Conservation (phyloP, 345 rosid species). For the Sonneratia alba region DNA sequence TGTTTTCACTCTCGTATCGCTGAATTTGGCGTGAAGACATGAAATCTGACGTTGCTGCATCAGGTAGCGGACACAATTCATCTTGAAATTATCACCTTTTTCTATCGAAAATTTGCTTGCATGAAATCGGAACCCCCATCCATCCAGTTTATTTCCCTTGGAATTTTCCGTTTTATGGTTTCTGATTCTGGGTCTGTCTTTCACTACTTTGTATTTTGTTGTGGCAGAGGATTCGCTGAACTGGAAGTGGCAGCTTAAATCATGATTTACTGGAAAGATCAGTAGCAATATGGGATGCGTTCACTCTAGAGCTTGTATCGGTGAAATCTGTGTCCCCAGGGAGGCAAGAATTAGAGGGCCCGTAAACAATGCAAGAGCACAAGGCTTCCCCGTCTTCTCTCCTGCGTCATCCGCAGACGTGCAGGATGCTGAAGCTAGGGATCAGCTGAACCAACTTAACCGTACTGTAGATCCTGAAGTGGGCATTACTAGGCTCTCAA, state of each 20-base stretch:
- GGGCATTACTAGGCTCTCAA: slow-evolving; percentile 69
- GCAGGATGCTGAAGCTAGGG: slow-evolving; percentile 36
- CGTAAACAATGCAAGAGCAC: slow-evolving; percentile 12
- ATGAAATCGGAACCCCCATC: neutral
- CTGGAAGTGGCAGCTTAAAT: neutral
- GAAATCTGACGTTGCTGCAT: neutral
- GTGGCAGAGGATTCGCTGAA: neutral
- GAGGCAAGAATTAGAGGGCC: slow-evolving; percentile 33
- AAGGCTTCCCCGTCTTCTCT: slow-evolving; percentile 45
- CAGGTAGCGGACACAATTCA: neutral
- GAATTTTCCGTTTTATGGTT: neutral
- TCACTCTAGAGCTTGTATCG: slow-evolving; percentile 88
- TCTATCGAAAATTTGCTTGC: neutral
- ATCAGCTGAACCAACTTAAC: slow-evolving; percentile 39
- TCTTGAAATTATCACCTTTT: neutral
- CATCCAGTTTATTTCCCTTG: too few species aligned
- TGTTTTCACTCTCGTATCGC: too few species aligned
- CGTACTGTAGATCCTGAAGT: slow-evolving; percentile 40
- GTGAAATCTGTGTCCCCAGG: slow-evolving; percentile 75
- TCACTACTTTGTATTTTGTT: neutral
- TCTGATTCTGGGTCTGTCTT: neutral
- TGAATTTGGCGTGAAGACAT: neutral
- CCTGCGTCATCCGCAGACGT: slow-evolving; percentile 32
- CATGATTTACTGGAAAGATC: neutral
- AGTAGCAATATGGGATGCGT: slow-evolving; percentile 67